Evolutionary conservation across 1,139 yeast genomes (phyloP), one percentile per base, ranked within the genome.

Genomic region (Scheffersomyces illinoinensis): DNA sequence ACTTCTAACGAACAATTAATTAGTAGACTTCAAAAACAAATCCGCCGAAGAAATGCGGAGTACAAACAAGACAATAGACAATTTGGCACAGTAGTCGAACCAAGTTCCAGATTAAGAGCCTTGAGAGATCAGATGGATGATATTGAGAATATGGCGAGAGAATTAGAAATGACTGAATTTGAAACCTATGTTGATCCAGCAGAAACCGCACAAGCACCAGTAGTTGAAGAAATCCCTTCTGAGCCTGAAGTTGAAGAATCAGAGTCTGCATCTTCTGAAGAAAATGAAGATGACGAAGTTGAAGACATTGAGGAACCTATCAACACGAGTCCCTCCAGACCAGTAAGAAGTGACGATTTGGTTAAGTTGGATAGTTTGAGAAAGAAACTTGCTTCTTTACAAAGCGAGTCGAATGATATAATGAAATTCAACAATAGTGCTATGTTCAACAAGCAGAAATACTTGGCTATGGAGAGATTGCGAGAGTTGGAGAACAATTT

Each of bases 61-160:
- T 82, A 85, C 64, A 84, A 82, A 64, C 72, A 81, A 56, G 87
- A 86, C 58, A 85, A 84, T 61, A 79, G 85, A 66, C 84, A 83
- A 61, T 79, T 83, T 64, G 89, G 88, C 7, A 76, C 86, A 2
- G 82, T 76, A 50, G 84, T 88, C 49, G 97, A 91, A 69, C 97
- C 97, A 10, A 89, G 90, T 66, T 84, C 90, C 6, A 79, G 96
- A 64, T 76, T 93, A 57, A 83, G 96, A 62, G 88, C 86, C 54
- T 79, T 93, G 62, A 83, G 97, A 60, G 92, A 89, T 65, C 87
- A 89, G 70, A 91, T 93, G 97, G 97, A 91, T 58, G 89, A 86
- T 62, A 81, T 95, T 57, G 97, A 92, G 68, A 83, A 85, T 57
- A 89, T 89, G 79, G 98, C 98, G 0, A 80, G 97, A 62, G 92